phyloP scores from a whole-genome alignment of 2,329 filamentous ascomycete genomes.

The Talaromyces sp. region DNA sequence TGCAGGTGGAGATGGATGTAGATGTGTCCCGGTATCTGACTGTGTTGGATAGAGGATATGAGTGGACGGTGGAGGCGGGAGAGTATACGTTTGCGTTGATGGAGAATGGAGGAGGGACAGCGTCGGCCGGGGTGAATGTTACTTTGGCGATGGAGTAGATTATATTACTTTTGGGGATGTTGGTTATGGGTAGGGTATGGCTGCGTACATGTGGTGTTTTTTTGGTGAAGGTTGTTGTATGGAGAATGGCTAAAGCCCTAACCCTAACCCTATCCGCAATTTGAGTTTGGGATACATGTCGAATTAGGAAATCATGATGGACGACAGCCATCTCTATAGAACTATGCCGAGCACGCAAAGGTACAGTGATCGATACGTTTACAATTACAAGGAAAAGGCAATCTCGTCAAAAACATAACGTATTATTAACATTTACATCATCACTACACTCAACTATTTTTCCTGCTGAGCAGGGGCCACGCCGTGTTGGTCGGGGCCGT shows the following conservation, averaged over 20 bases:
- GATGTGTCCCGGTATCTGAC: slow-evolving; percentile 34
- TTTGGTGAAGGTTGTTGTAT: too few relatives aligned
- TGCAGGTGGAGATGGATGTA: slow-evolving; percentile 14
- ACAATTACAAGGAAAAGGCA: neutral
- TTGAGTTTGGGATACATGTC: neutral
- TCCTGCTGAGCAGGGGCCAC: neutral
- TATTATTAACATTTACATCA: neutral
- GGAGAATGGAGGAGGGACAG: slow-evolving; percentile 31
- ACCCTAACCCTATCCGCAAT: neutral
- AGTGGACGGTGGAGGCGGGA: slow-evolving; percentile 43
- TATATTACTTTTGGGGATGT: neutral
- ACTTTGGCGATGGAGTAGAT: slow-evolving; percentile 17
- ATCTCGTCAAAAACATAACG: neutral
- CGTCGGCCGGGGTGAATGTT: slow-evolving; percentile 30
- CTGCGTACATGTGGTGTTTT: too few relatives aligned
- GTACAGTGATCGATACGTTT: too few relatives aligned
- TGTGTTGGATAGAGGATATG: slow-evolving; percentile 37
- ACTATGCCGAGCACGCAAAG: too few relatives aligned
- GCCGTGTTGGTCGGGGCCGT: neutral
- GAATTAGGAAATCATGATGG: neutral
- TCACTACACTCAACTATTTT: neutral
- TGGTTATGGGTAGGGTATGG: neutral
- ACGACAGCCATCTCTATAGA: neutral
- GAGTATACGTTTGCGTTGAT: slow-evolving; percentile 39
- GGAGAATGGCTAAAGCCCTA: neutral